Percentiles rank a stretch among this genome's conserved stretches.
These are phyloP conservation scores for Articulospora tetracladia DNA, from an alignment of 495 filamentous ascomycete species.

Conservation along the genomic window DNA sequence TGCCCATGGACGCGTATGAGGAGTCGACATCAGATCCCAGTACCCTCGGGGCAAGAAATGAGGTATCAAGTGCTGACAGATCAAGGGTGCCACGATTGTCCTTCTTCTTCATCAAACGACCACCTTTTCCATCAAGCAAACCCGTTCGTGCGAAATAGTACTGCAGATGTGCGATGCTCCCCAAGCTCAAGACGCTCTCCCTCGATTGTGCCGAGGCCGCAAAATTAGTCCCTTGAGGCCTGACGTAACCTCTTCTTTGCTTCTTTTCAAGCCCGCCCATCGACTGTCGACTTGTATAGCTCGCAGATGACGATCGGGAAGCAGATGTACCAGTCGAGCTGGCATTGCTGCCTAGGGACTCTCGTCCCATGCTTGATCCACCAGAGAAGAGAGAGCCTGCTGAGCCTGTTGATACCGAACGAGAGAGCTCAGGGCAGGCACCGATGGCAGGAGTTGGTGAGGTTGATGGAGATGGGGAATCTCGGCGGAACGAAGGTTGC, in stretches of 20 bases:
- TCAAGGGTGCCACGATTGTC: constrained; percentile 15
- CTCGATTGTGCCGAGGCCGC: constrained; percentile 82
- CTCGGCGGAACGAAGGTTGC: constrained; percentile 25
- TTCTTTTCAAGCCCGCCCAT: constrained; percentile 36
- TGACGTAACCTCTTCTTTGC: constrained; percentile 78
- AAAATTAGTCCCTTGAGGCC: constrained; percentile 87
- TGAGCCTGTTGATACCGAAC: constrained; percentile 74
- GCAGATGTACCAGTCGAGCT: constrained; percentile 20
- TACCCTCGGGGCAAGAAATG: constrained; percentile 35
- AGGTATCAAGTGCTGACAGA: constrained; percentile 39
- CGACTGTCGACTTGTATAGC: constrained; percentile 51
- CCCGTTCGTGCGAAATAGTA: constrained; percentile 98
- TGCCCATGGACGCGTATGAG: constrained; percentile 51
- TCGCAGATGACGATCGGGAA: constrained; percentile 35
- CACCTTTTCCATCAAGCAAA: constrained; percentile 88
- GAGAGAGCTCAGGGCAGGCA: constrained; percentile 59
- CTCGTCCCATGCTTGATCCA: constrained; percentile 42
- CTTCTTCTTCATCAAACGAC: constrained; percentile 65
- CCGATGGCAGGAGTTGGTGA: constrained; percentile 64
- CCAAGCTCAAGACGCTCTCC: constrained; percentile 92
- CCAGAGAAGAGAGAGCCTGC: constrained; percentile 64
- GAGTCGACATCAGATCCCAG: constrained; percentile 44
- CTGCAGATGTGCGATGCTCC: constrained; percentile 94
- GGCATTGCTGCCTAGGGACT: constrained; percentile 29
- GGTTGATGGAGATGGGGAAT: constrained; percentile 61